A percentile compares a stretch with the other conserved stretches of the same genome.
phyloP scores from a whole-genome alignment of 2,329 filamentous ascomycete species.

The Exophiala bonariae region DNA sequence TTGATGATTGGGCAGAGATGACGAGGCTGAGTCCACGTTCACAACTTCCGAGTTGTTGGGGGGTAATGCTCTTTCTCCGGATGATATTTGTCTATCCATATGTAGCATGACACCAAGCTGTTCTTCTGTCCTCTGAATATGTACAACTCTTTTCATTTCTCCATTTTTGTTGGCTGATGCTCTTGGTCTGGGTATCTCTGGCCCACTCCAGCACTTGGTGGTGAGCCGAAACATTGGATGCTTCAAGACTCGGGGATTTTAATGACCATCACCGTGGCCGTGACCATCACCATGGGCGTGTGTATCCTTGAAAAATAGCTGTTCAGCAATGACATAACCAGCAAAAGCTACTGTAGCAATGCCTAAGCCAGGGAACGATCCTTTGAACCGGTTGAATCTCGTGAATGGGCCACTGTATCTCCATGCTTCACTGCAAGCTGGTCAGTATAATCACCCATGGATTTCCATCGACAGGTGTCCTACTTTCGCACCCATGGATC shows the following conservation, averaged over 20 bases:
- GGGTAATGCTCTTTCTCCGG: too few relatives aligned
- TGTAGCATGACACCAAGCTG: too few relatives aligned
- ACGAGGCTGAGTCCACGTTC: too few relatives aligned
- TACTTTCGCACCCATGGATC: conserved; percentile 67
- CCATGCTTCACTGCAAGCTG: conserved; percentile 77
- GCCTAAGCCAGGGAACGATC: conserved; percentile 83
- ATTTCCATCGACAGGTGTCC: conserved; percentile 28
- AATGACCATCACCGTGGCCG: conserved; percentile 31
- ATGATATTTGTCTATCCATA: too few relatives aligned
- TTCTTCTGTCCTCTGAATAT: conserved; percentile 9
- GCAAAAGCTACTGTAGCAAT: conserved; percentile 90
- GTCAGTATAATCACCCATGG: conserved; percentile 8
- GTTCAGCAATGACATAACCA: conserved; percentile 85
- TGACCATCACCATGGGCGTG: conserved; percentile 63
- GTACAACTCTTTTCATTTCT: conserved; percentile 8
- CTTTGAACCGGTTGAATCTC: conserved; percentile 84
- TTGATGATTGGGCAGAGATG: too few relatives aligned
- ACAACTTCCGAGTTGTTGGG: too few relatives aligned
- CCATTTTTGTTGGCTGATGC: conserved; percentile 1
- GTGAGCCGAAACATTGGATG: conserved; percentile 10
- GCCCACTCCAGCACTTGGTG: conserved; percentile 28
- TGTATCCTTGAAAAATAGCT: conserved; percentile 75
- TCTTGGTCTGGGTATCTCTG: conserved; percentile 8
- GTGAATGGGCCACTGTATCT: conserved; percentile 87
- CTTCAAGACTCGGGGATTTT: conserved; percentile 1